Percentiles rank a stretch among this genome's conserved stretches.
phyloP scores from a whole-genome alignment of 805 yeast species.

The Pichia cephalocereana region DNA sequence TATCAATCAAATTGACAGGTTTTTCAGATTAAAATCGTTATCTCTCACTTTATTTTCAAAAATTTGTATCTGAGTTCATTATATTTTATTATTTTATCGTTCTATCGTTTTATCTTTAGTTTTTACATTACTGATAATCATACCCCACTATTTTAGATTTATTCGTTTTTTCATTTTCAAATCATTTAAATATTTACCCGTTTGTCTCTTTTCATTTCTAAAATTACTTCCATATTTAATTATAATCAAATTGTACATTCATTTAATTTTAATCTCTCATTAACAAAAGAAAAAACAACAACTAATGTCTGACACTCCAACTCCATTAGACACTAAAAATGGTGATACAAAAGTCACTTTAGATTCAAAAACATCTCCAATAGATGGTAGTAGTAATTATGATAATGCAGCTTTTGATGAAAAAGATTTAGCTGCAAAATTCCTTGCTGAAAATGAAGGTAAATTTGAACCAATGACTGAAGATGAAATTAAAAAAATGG shows the following conservation, averaged over 20 bases:
- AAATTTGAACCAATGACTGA: slow-evolving; percentile 11
- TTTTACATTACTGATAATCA: no score
- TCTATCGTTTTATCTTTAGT: no score
- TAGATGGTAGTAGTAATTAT: neutral
- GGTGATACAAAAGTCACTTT: neutral
- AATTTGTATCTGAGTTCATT: no score
- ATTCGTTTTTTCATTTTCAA: neutral
- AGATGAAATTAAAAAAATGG: slow-evolving; percentile 20
- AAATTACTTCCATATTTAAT: no score
- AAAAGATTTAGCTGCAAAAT: slow-evolving; percentile 3
- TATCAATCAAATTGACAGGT: no score
- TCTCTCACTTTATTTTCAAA: no score
- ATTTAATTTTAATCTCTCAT: neutral
- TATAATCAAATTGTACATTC: no score
- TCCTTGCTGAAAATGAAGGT: slow-evolving; percentile 4
- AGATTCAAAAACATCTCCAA: neutral
- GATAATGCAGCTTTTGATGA: neutral
- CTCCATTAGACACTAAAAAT: neutral
- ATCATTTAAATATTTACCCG: neutral
- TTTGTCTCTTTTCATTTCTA: no score
- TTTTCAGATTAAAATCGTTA: no score
- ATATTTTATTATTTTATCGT: no score
- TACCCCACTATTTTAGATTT: neutral
- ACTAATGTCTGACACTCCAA: neutral
- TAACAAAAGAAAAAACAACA: neutral